Conservation (phyloP, 805 yeast species). For the Hanseniaspora lachancei region DNA sequence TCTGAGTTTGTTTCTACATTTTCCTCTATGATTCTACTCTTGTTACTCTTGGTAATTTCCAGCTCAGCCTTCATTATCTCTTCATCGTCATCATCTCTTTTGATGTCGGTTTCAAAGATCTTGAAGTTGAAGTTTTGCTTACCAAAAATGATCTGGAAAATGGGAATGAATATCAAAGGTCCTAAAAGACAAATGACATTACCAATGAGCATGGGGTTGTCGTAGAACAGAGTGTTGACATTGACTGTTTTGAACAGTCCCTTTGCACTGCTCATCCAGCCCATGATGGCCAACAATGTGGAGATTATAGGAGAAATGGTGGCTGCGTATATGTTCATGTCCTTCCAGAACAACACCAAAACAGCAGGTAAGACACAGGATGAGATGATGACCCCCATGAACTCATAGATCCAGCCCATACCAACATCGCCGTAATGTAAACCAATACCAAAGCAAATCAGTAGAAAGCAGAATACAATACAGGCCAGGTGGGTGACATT, state of each 20-base stretch:
- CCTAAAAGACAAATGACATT: constrained; percentile 70
- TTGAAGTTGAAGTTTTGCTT: constrained; percentile 68
- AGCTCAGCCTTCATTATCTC: constrained; percentile 40
- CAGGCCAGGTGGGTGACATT: constrained; percentile 56
- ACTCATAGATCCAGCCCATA: constrained; percentile 75
- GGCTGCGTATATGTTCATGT: constrained; percentile 59
- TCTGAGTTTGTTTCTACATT: constrained; percentile 15
- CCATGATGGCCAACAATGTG: constrained; percentile 54
- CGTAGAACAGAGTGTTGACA: constrained; percentile 54
- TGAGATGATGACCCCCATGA: constrained; percentile 82
- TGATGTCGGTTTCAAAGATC: constrained; percentile 39
- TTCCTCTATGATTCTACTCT: constrained; percentile 12
- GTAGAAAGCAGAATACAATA: constrained; percentile 42
- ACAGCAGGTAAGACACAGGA: constrained; percentile 74
- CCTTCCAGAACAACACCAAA: constrained; percentile 48
- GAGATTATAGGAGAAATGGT: constrained; percentile 67
- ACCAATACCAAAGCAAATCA: constrained; percentile 79
- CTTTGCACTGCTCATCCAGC: constrained; percentile 42
- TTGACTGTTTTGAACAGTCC: constrained; percentile 31
- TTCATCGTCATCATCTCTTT: constrained; percentile 58
- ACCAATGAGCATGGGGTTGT: constrained; percentile 81
- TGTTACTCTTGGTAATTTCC: constrained; percentile 14
- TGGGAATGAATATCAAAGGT: constrained; percentile 54
- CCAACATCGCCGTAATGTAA: constrained; percentile 67
- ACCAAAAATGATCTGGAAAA: constrained; percentile 49